Evolutionary conservation across 495 filamentous ascomycete genomes (phyloP).

Genomic region (Lepidopterella palustris): DNA sequence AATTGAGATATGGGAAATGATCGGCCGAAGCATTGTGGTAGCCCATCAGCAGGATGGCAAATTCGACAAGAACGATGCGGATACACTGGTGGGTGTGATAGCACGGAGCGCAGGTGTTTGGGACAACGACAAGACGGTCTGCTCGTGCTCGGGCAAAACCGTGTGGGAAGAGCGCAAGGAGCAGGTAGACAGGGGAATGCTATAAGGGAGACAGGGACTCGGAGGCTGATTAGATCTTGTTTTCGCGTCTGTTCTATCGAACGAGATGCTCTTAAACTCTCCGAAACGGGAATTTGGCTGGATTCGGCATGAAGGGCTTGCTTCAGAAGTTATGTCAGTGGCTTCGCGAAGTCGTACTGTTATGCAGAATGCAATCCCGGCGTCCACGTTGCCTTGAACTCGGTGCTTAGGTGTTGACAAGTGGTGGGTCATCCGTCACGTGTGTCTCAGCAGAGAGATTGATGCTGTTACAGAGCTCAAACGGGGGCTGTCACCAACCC

Average conservation of each 20-base stretch:
- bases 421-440: slow-evolving; percentile 18
- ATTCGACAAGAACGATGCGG: slow-evolving; percentile 61
- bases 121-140: slow-evolving; percentile 98
- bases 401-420: neutral
- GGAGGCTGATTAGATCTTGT: neutral
- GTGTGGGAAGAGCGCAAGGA: slow-evolving; percentile 96
- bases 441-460: slow-evolving; percentile 25
- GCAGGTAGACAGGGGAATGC: slow-evolving; percentile 79
- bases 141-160: slow-evolving; percentile 93
- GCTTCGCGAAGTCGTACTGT: slow-evolving; percentile 10
- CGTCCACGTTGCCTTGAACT: neutral
- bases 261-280: neutral
- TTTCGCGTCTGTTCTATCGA: neutral
- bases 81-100: slow-evolving; percentile 86
- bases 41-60: slow-evolving; percentile 51
- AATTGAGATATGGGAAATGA: slow-evolving; percentile 90
- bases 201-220: slow-evolving; percentile 39
- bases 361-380: slow-evolving; percentile 15
- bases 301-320: slow-evolving; percentile 7
- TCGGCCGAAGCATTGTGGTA: slow-evolving; percentile 83
- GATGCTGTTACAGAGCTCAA: slow-evolving; percentile 30
- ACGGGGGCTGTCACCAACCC: slow-evolving; percentile 7
- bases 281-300: slow-evolving; percentile 21
- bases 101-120: slow-evolving; percentile 91
- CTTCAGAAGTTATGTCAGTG: slow-evolving; percentile 24